Conservation (phyloP, 129 eudicot genomes). For the Flaveria bidentis region DNA sequence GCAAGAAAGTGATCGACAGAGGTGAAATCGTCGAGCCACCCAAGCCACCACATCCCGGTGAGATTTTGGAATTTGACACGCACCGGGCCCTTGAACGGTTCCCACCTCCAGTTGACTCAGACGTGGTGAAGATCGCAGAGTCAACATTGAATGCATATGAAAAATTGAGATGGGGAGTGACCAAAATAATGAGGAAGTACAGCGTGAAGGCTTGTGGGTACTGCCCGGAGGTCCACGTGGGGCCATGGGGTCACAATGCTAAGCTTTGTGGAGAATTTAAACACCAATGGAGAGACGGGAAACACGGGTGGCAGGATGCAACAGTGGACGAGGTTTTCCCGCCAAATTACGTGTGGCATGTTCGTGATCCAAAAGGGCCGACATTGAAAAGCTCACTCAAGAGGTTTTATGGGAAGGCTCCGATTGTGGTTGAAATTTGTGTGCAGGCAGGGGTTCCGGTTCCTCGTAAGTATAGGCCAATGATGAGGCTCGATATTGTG, state of each 20-base stretch:
- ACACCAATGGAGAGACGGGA: slow-evolving; percentile 99
- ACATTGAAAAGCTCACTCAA: slow-evolving; percentile 57
- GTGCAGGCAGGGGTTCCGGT: slow-evolving; percentile 81
- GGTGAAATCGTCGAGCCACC: slow-evolving; percentile 64
- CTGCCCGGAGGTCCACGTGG: slow-evolving; percentile 96
- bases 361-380: slow-evolving; percentile 71
- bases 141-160: slow-evolving; percentile 73
- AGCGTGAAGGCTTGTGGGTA: slow-evolving; percentile 95
- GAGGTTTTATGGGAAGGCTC: slow-evolving; percentile 90
- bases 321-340: slow-evolving; percentile 86
- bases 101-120: slow-evolving; percentile 78
- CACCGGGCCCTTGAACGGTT: slow-evolving; percentile 67
- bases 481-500: slow-evolving; percentile 96
- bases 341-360: slow-evolving; percentile 96
- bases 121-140: slow-evolving; percentile 55
- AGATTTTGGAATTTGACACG: slow-evolving; percentile 69
- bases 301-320: slow-evolving; percentile 99
- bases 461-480: slow-evolving; percentile 67
- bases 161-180: slow-evolving; percentile 78
- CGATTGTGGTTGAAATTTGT: slow-evolving; percentile 87
- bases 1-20: slow-evolving; percentile 77
- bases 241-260: slow-evolving; percentile 99
- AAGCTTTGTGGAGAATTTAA: slow-evolving; percentile 96
- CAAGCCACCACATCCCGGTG: slow-evolving; percentile 18
- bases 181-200: slow-evolving; percentile 75